These are phyloP conservation scores for Cryptococcus sp. DNA, from an alignment of 1,284 basidiomycete genomes.

Conservation along the genomic window DNA sequence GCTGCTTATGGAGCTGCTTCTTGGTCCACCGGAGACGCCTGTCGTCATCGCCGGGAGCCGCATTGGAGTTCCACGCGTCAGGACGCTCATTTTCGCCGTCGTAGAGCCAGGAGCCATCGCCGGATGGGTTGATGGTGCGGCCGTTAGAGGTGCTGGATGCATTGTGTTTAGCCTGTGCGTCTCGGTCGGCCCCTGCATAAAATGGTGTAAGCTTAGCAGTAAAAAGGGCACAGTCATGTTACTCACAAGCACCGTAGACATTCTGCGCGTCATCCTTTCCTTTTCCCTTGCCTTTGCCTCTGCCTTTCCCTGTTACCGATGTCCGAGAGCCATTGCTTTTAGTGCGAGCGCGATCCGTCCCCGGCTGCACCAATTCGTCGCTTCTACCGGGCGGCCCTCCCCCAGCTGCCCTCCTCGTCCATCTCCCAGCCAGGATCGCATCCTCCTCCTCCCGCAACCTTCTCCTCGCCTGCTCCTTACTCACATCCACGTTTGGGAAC, in stretches of 20 bases:
- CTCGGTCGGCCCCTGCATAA: constrained; percentile 31
- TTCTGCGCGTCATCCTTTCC: constrained; percentile 18
- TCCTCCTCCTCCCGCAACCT: constrained; percentile 46
- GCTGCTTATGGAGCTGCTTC: constrained; percentile 14
- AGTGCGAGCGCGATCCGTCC: constrained; percentile 12
- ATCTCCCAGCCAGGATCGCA: constrained; percentile 56
- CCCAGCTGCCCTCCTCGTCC: constrained; percentile 58
- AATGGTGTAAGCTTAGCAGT: constrained; percentile 5
- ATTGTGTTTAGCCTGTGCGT: constrained; percentile 7
- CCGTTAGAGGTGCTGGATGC: constrained; percentile 10
- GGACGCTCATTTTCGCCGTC: constrained; percentile 38
- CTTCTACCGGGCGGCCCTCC: not conserved
- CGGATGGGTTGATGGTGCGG: constrained; percentile 8
- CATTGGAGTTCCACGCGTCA: constrained; percentile 18
- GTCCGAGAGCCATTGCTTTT: constrained; percentile 20
- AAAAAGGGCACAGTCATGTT: not conserved
- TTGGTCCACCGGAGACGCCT: constrained; percentile 27
- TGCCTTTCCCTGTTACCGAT: constrained; percentile 17
- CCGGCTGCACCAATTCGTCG: not conserved
- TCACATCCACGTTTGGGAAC: constrained; percentile 84
- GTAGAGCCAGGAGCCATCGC: constrained; percentile 25
- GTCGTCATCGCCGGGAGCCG: constrained; percentile 13
- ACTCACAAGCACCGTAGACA: constrained; percentile 49
- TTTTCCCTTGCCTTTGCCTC: constrained; percentile 27
- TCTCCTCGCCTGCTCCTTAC: constrained; percentile 50